These are phyloP conservation scores for Huiozyma sinensis DNA, from an alignment of 805 yeast genomes.

Conservation along the genomic window DNA sequence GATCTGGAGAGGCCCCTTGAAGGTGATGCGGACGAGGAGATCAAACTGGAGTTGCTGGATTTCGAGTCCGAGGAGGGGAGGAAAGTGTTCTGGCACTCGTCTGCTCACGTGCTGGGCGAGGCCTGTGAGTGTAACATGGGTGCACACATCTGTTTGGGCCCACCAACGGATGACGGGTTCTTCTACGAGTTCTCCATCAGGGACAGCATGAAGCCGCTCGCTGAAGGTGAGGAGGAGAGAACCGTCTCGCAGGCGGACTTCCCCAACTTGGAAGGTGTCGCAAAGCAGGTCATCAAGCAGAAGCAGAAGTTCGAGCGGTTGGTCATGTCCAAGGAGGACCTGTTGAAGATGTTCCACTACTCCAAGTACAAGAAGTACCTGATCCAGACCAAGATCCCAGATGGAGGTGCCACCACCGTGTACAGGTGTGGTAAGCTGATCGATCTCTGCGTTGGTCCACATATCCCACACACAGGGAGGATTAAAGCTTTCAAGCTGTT, in stretches of 20 bases:
- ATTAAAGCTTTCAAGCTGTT: conserved; percentile 88
- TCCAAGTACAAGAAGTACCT: conserved; percentile 90
- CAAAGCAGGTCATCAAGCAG: conserved; percentile 84
- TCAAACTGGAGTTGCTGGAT: conserved; percentile 67
- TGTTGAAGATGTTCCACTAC: conserved; percentile 87
- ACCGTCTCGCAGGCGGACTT: conserved; percentile 78
- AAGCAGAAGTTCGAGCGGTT: conserved; percentile 92
- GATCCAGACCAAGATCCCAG: conserved; percentile 83
- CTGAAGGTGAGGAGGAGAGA: conserved; percentile 64
- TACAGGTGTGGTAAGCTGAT: conserved; percentile 96
- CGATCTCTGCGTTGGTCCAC: conserved; percentile 96
- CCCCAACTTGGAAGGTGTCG: conserved; percentile 70
- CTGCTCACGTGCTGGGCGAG: conserved; percentile 97
- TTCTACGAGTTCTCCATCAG: conserved; percentile 87
- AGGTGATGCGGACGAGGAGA: conserved; percentile 33
- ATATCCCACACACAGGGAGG: conserved; percentile 93
- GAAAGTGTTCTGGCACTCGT: conserved; percentile 96
- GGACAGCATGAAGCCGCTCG: conserved; percentile 27
- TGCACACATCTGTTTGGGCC: conserved; percentile 87
- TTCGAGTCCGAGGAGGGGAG: conserved; percentile 92
- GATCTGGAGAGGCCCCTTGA: conserved; percentile 93
- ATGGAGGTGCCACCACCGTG: conserved; percentile 91
- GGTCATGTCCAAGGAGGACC: conserved; percentile 82
- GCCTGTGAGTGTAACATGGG: conserved; percentile 95
- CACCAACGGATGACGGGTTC: conserved; percentile 96